phyloP scores from a whole-genome alignment of 768 basidiomycete genomes.

The Gloeopeniophorella convolvens region DNA sequence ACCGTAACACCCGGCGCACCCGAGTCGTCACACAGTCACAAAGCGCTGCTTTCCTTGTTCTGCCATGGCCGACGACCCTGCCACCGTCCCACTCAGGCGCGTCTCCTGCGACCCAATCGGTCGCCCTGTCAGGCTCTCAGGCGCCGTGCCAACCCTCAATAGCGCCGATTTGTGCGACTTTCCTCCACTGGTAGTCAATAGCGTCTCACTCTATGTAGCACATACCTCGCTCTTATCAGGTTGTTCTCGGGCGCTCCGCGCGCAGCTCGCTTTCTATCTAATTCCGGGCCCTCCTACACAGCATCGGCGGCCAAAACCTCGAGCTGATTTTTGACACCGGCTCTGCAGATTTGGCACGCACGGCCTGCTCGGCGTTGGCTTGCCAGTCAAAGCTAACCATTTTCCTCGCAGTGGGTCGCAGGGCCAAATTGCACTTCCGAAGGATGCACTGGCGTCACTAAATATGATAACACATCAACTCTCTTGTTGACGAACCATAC shows the following conservation, averaged over 20 bases:
- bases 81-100: neutral
- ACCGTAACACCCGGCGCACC: too few species aligned
- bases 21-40: too few species aligned
- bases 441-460: constrained; percentile 37
- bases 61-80: neutral
- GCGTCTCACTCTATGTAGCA: constrained; percentile 24
- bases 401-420: constrained; percentile 4
- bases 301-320: constrained; percentile 39
- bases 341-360: constrained; percentile 47
- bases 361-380: constrained; percentile 2
- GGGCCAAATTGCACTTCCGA: constrained; percentile 28
- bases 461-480: constrained; percentile 32
- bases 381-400: neutral
- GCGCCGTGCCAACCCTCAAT: constrained; percentile 17
- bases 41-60: too few species aligned
- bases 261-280: neutral
- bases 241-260: constrained; percentile 18
- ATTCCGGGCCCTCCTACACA: constrained; percentile 24
- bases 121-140: neutral
- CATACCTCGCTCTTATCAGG: constrained; percentile 36
- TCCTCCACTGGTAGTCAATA: neutral
- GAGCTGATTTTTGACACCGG: constrained; percentile 49
- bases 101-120: neutral
- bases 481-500: constrained; percentile 27
- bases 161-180: constrained; percentile 24